Percentiles rank a stretch among this genome's conserved stretches.
These are phyloP conservation scores for Euphorbia corollata DNA, from an alignment of 441 rosid genomes.

Conservation along the genomic window DNA sequence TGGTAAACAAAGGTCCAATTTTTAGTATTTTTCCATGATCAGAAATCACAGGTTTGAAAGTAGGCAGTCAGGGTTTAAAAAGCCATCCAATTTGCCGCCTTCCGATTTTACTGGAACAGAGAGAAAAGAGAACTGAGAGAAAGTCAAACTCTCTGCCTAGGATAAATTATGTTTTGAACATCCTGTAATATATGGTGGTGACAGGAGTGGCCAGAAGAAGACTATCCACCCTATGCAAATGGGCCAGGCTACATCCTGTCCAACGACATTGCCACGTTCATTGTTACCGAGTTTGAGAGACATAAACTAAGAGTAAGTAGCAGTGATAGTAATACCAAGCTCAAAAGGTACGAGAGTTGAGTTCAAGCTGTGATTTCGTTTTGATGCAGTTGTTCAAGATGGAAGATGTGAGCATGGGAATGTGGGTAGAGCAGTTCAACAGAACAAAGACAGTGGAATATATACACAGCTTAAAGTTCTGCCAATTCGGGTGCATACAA, in stretches of 20 bases:
- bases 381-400: constrained; percentile 72
- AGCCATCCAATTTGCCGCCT: too few relatives aligned
- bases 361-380: background rate
- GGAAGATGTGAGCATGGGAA: constrained; percentile 98
- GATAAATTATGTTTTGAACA: too few relatives aligned
- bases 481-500: constrained; percentile 86
- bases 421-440: constrained; percentile 96
- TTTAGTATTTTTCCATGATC: too few relatives aligned
- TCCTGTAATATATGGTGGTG: too few relatives aligned
- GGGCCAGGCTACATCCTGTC: constrained; percentile 90
- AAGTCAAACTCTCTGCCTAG: too few relatives aligned
- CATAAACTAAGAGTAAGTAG: constrained; percentile 62
- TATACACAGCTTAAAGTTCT: constrained; percentile 71
- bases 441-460: constrained; percentile 64
- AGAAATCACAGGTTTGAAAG: too few relatives aligned
- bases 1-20: too few relatives aligned
- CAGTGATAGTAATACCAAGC: background rate
- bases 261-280: constrained; percentile 64
- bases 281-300: constrained; percentile 69
- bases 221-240: constrained; percentile 90
- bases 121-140: too few relatives aligned
- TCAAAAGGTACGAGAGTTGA: too few relatives aligned
- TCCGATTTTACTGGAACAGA: too few relatives aligned
- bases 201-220: constrained; percentile 98
- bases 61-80: too few relatives aligned